Base-by-base conservation (phyloP, 2,329 filamentous ascomycete species). In the Fusarium poae region DNA sequence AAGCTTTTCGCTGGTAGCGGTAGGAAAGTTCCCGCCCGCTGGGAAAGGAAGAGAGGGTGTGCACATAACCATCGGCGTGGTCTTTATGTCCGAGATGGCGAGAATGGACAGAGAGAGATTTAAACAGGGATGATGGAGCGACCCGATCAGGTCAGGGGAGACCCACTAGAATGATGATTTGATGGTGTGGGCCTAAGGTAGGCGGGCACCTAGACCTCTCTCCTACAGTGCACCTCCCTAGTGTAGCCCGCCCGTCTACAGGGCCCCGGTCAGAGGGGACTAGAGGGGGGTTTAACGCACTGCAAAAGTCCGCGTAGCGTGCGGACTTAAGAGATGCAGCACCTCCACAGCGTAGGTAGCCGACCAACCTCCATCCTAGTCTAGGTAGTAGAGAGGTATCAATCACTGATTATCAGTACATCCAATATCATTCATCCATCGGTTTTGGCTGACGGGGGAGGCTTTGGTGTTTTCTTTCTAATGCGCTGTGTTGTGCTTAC, bases 11-110 rank as follows among this genome's bases (percentile, higher is more conserved):
- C 46, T 51, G 60, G 52, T 60, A 51, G 55, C 50, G 50, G 34
- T 58, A 59, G 62, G 60, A 50, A 72, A 71, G 65, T 62, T 64
- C 62, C 67, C 65, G 70, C 56, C 56, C 58, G 57, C 48, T 23
- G 27, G 23, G 39, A 21, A 20, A 29, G 29, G 27, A 15, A 18
- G n/a, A 20, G 18, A 20, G 59, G 58, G 66, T 25, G 67, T 75
- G 71, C 11, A 23, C 50, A 61, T 74, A 77, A 65, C 58, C 48
- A 72, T 79, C 78, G 78, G 78, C 75, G 69, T 73, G 73, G 72
- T 79, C 70, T 77, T 79, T 81, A 80, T 81, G 78, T 81, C 79
- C 79, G 79, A 81, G 78, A 72, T 67, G 61, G 74, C 74, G 74
- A 76, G 74, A 60, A 45, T 20, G 65, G 50, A 46, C 20, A 21